phyloP scores from a whole-genome alignment of 345 rosid species.

The Kernera saxatilis region DNA sequence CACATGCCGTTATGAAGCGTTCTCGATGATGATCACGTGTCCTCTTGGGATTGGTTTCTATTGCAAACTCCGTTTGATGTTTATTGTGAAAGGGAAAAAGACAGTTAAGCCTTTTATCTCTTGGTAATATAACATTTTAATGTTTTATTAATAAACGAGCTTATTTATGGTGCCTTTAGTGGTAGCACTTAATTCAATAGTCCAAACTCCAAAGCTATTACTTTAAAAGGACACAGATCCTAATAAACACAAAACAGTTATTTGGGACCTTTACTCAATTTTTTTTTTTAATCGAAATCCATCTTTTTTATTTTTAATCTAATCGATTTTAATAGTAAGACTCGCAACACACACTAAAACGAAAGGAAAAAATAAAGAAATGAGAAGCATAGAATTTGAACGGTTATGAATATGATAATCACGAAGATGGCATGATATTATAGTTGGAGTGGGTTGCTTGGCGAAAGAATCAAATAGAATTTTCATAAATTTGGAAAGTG shows the following conservation, averaged over 20 bases:
- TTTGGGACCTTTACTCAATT: constrained; percentile 1
- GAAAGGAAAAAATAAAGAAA: background rate
- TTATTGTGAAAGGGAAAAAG: constrained; percentile 1
- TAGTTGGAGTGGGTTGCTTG: constrained; percentile 33
- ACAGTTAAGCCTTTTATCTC: constrained; percentile 4
- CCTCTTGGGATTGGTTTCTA: constrained; percentile 17
- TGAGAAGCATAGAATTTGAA: constrained; percentile 3
- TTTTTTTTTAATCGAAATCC: background rate
- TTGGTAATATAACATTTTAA: background rate
- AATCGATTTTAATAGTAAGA: background rate
- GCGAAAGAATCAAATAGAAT: constrained; percentile 26
- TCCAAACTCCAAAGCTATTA: constrained; percentile 26
- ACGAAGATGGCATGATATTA: constrained; percentile 36
- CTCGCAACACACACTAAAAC: background rate
- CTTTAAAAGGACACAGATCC: constrained; percentile 18
- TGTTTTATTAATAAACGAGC: background rate
- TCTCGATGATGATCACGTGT: constrained; percentile 33
- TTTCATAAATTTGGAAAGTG: constrained; percentile 14
- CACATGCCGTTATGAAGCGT: constrained; percentile 29
- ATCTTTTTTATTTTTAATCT: background rate
- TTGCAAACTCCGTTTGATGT: constrained; percentile 17
- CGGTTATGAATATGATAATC: constrained; percentile 21
- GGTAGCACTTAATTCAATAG: constrained; percentile 1
- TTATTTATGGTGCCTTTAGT: constrained; percentile 1
- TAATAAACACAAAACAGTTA: constrained; percentile 16